These are phyloP conservation scores for Retiboletus flavoniger DNA, from an alignment of 1,284 basidiomycete genomes.

Conservation along the genomic window DNA sequence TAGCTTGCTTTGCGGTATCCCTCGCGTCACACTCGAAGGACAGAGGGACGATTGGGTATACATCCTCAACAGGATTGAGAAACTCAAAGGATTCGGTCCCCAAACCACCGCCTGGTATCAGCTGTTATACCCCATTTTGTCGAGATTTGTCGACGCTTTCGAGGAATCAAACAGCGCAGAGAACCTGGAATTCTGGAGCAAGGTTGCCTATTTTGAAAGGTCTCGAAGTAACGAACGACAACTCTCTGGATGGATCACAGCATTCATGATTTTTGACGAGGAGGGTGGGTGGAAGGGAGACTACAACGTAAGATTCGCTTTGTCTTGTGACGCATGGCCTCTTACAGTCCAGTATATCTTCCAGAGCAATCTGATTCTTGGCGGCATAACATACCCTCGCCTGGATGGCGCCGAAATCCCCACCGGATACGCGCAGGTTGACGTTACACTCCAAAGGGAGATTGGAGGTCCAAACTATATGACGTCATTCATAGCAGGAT, in stretches of 20 bases:
- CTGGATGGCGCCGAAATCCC: conserved; percentile 32
- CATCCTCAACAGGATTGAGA: conserved; percentile 33
- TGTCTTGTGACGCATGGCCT: too few species aligned
- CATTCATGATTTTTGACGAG: conserved; percentile 32
- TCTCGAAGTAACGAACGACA: conserved; percentile 20
- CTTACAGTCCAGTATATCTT: too few species aligned
- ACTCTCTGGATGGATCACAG: conserved; percentile 36
- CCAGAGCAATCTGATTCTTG: too few species aligned
- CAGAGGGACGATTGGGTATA: conserved; percentile 33
- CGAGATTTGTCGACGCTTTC: conserved; percentile 34
- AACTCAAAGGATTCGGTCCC: conserved; percentile 33
- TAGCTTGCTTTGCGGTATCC: conserved; percentile 39
- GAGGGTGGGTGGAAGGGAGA: conserved; percentile 30
- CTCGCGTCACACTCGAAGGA: conserved; percentile 40
- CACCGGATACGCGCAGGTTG: conserved; percentile 35
- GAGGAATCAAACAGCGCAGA: conserved; percentile 24
- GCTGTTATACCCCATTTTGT: conserved; percentile 36
- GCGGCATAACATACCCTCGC: conserved; percentile 22
- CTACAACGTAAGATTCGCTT: too few species aligned
- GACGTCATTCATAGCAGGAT: too few species aligned
- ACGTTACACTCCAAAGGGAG: conserved; percentile 30
- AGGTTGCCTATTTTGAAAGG: conserved; percentile 19
- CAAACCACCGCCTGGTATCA: background rate
- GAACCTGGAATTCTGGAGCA: conserved; percentile 36
- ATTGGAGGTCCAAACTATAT: too few species aligned